Evolutionary conservation across 805 yeast genomes (phyloP).

Genomic region (Sporopachydermia lactativora): DNA sequence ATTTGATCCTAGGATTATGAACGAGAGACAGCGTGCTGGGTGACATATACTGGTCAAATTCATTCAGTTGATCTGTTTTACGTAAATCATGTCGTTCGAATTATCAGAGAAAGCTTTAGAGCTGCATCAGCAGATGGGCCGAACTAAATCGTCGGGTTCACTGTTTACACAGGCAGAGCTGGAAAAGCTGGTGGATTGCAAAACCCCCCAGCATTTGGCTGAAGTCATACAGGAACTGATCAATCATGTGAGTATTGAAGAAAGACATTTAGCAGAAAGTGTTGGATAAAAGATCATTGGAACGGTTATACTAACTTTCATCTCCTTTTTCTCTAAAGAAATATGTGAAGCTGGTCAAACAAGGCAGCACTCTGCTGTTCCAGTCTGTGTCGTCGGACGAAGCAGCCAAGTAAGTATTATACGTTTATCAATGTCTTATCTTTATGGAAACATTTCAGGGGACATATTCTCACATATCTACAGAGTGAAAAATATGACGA

Average conservation of each 20-base stretch:
- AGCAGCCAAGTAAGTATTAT: constrained; percentile 28
- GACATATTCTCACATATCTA: background rate
- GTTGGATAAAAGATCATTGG: background rate
- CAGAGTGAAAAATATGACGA: constrained; percentile 60
- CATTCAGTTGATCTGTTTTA: no score
- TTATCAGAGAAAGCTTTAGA: constrained; percentile 26
- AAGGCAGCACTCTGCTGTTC: constrained; percentile 48
- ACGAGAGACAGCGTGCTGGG: no score
- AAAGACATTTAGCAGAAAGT: constrained; percentile 4
- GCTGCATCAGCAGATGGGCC: constrained; percentile 54
- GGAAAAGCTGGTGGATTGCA: constrained; percentile 29
- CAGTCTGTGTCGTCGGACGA: constrained; percentile 62
- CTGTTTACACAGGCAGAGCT: constrained; percentile 61
- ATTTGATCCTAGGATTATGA: no score
- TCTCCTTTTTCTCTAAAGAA: constrained; percentile 40
- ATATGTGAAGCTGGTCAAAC: constrained; percentile 54
- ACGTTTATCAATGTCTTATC: background rate
- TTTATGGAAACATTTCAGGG: no score
- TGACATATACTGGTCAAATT: no score
- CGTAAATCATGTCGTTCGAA: background rate
- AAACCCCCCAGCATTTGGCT: constrained; percentile 29
- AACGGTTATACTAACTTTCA: constrained; percentile 25
- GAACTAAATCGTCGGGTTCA: constrained; percentile 27
- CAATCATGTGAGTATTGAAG: constrained; percentile 19
- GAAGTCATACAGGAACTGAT: constrained; percentile 30